Evolutionary conservation across 495 filamentous ascomycete genomes (phyloP), one percentile per base, ranked within the genome.

Genomic region (Choiromyces venosus): DNA sequence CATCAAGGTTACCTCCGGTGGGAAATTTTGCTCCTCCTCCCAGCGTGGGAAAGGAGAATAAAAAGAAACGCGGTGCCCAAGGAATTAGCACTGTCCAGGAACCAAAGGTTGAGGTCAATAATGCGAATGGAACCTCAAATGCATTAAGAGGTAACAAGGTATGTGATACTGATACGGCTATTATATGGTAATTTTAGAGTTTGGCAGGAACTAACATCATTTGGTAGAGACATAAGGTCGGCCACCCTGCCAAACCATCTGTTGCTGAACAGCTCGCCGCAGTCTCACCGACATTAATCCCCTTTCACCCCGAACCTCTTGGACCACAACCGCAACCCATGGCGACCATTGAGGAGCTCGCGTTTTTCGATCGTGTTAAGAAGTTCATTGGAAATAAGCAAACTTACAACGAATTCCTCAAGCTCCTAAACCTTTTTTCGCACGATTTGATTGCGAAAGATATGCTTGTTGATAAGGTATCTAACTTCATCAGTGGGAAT

Each of bases 331-430:
- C 88, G 0, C 87, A 89, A 33, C 86, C 90, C 33, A 83, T 84
- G 40, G 86, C 89, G 10, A 85, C 84, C 1, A 83, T 84, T 39
- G 96, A 98, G 64, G 93, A 97, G 76, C 84, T 97, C 38, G 89
- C 90, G 1, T 97, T 97, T 82, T 99, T 99, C 73, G 96, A 99
- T 66, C 89, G 93, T 19, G 93, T 95, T 66, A 97, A 96, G 87
- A 99, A 99, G 82, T 94, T 90, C 82, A 92, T 99, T 73, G 88
- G 89, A 52, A 98, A 98, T 81, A 92, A 96, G 80, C 90, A 91
- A 70, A 91, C 89, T 18, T 95, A 93, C 85, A 93, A 90, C 75
- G 96, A 99, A 79, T 98, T 98, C 82, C 84, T 98, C 73, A 98
- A 98, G 83, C 87, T 97, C 4, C 93, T 94, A 83, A 97, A 97